Conservation (phyloP, 192 early-diverging fungal genomes). For the Chytriomyces hyalinus region DNA sequence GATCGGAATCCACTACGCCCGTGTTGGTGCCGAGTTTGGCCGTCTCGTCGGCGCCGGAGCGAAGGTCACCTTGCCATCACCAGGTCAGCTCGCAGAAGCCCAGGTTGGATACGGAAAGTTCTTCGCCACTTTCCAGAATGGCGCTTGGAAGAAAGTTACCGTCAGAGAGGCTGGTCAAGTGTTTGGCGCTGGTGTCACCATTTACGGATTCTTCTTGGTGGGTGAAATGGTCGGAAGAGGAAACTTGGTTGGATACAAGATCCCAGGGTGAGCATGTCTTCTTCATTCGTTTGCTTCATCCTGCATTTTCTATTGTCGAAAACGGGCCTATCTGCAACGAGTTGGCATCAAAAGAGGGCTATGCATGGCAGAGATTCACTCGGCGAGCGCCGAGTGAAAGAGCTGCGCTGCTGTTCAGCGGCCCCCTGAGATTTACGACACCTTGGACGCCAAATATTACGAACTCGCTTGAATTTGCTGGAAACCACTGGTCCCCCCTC, state of each 20-base stretch:
- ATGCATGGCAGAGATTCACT: no score
- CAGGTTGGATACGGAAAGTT: conserved; percentile 50
- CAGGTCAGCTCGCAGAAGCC: conserved; percentile 45
- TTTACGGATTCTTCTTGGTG: conserved; percentile 62
- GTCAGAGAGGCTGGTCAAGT: conserved; percentile 48
- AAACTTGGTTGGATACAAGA: conserved; percentile 59
- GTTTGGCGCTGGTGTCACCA: conserved; percentile 48
- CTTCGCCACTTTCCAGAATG: conserved; percentile 47
- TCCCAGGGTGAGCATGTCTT: conserved; percentile 43
- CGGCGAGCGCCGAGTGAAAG: no score
- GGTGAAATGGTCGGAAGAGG: conserved; percentile 64
- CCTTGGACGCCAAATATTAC: no score
- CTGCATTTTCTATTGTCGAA: no score
- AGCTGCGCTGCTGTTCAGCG: no score
- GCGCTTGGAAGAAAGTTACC: conserved; percentile 63
- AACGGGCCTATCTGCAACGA: no score
- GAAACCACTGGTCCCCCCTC: no score
- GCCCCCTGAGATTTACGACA: no score
- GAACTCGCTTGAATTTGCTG: no score
- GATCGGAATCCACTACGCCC: conserved; percentile 52
- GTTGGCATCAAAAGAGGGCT: no score
- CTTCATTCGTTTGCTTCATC: no score
- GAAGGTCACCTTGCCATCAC: conserved; percentile 41
- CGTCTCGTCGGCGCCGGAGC: conserved; percentile 48
- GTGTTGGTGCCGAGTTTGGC: conserved; percentile 52